A percentile compares a stretch with the other conserved stretches of the same genome.
These are phyloP conservation scores for Saccharomycopsis crataegensis DNA, from an alignment of 1,139 yeast genomes.

Conservation along the genomic window DNA sequence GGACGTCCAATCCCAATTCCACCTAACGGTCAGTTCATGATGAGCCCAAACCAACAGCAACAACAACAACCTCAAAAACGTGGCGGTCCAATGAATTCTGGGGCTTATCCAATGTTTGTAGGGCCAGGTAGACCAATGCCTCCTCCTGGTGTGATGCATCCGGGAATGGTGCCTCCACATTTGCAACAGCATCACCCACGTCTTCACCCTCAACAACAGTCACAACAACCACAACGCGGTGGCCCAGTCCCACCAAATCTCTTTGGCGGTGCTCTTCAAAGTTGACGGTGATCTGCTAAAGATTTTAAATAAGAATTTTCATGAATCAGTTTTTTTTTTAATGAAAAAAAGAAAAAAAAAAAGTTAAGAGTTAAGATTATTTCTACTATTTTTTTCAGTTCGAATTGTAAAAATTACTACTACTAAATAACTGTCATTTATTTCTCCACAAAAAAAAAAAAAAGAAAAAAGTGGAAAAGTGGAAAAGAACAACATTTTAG, in stretches of 20 bases:
- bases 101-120: neutral
- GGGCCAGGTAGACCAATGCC: neutral
- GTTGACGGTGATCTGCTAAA: neutral
- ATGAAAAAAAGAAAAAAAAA: neutral
- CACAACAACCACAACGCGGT: neutral
- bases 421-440: no score
- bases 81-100: neutral
- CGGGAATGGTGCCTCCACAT: neutral
- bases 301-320: neutral
- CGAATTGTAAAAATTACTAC: no score
- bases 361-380: neutral
- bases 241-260: neutral
- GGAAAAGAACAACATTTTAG: no score
- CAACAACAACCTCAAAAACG: neutral
- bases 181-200: neutral
- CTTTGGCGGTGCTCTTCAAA: neutral
- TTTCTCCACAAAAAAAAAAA: no score
- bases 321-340: neutral
- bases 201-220: neutral
- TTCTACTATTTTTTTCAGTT: neutral
- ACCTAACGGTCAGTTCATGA: neutral
- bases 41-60: neutral
- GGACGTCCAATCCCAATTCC: neutral
- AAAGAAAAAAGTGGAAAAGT: no score
- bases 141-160: neutral